A percentile compares a stretch with the other conserved stretches of the same genome.
Evolutionary conservation across 2,329 filamentous ascomycete genomes (phyloP).

Genomic region (Pseudogymnoascus sp.): DNA sequence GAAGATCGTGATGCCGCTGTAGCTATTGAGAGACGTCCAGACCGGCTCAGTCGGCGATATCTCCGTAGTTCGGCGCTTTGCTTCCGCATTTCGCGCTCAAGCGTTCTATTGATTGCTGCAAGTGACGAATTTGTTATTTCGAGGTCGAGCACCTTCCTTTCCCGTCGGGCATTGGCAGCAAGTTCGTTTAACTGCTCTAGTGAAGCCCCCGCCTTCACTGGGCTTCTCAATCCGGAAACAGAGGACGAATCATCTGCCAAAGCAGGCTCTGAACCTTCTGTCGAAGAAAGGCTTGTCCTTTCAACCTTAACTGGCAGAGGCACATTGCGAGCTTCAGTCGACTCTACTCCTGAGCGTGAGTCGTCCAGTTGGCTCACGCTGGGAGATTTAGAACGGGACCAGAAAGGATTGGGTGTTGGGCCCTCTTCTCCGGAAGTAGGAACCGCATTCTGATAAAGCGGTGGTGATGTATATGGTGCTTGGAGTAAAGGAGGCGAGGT

Average conservation of each 20-base stretch:
- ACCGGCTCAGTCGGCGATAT: conserved; percentile 76
- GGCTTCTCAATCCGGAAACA: conserved; percentile 33
- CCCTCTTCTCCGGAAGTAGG: not conserved
- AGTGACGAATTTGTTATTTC: conserved; percentile 96
- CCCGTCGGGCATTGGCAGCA: conserved; percentile 79
- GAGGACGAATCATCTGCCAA: not conserved
- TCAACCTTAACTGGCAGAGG: not conserved
- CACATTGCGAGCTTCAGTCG: not conserved
- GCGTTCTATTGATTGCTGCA: conserved; percentile 85
- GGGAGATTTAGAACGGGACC: not conserved
- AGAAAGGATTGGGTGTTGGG: not conserved
- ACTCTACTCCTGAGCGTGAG: not conserved
- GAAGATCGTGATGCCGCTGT: conserved; percentile 41
- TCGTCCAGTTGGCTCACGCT: not conserved
- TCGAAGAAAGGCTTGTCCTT: not conserved
- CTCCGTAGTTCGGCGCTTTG: conserved; percentile 82
- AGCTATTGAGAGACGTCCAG: conserved; percentile 62
- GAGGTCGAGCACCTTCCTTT: conserved; percentile 90
- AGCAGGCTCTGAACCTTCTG: not conserved
- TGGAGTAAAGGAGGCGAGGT: not conserved
- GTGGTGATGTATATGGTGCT: not conserved
- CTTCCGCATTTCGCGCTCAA: conserved; percentile 86
- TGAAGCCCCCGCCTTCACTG: conserved; percentile 47
- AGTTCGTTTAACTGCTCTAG: conserved; percentile 63
- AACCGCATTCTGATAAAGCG: not conserved